Base-by-base conservation (phyloP, 805 yeast genomes). In the Clavispora carvajalis region DNA sequence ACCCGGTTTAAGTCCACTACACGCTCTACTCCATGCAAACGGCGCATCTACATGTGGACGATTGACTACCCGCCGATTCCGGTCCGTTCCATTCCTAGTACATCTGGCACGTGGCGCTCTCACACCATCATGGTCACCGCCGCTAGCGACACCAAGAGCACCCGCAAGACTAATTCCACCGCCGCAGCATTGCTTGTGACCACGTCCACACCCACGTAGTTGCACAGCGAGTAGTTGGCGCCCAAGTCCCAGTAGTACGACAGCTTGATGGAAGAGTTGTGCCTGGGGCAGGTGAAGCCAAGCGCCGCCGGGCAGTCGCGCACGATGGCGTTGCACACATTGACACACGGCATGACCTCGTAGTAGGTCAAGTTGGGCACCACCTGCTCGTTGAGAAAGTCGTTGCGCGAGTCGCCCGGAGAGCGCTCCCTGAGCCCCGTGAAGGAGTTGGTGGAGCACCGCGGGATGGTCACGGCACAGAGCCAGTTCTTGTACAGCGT, bases 331-430 rank as follows among this genome's bases (percentile, higher is more conserved):
- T 85, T 69, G 60, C 98, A 93, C 46, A 82, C 74, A 53, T 85
- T 81, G 37, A 83, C 72, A 57, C 99, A 91, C 0, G 99, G 99
- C 42, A 87, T 59, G 3, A 93, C 73, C 61, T 91, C 99, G 51
- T 71, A 81, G 60, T 90, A 91, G 10, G 61, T 53, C 4, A 73
- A 70, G 0, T 89, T 86, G 4, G 74, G 67, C 22, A 83, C 65
- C 1, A 74, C 55, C 3, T 59, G 47, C 4, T 65, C 62, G 48
- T 79, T 74, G 29, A 91, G 70, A 46, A 74, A 76, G 5, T 64
- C 62, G 51, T 76, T 85, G 46, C 99, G 71, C 9, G 85, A 80
- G 4, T 67, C 58, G 12, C 71, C 71, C 5, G 65, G 65, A 3
- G 63, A 59, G 24, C 95, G 67, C 21, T 51, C 42, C 16, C 60